These are phyloP conservation scores for Lagenidium sp. DNA, from an alignment of 352 stramenopile genomes.

Conservation along the genomic window DNA sequence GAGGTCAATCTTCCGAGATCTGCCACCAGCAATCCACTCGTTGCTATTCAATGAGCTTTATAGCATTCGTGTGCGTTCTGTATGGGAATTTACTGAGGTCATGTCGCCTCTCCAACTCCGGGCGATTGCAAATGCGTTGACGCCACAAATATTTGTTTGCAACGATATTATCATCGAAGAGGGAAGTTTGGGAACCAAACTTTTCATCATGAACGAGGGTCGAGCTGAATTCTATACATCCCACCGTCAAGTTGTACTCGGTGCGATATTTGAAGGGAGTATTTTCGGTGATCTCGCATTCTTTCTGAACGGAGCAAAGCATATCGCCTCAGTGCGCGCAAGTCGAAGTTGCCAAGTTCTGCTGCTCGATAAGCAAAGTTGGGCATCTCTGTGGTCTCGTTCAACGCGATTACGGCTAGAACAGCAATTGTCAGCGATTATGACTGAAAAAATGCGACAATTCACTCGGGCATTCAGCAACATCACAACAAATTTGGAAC, in stretches of 20 bases:
- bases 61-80: constrained; percentile 13
- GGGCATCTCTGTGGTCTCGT: constrained; percentile 52
- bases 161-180: constrained; percentile 49
- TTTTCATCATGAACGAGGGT: constrained; percentile 47
- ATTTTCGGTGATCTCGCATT: constrained; percentile 62
- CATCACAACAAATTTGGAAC: too few species aligned
- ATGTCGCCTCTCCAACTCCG: constrained; percentile 37
- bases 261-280: constrained; percentile 12
- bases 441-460: too few species aligned
- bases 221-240: constrained; percentile 34
- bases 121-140: constrained; percentile 29
- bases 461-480: too few species aligned
- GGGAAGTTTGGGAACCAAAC: constrained; percentile 22
- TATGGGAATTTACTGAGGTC: constrained; percentile 28
- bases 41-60: constrained; percentile 58
- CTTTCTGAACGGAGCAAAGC: constrained; percentile 35
- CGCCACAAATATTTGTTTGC: constrained; percentile 55
- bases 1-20: constrained; percentile 27
- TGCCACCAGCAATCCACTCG: constrained; percentile 24
- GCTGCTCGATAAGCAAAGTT: constrained; percentile 34
- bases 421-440: too few species aligned
- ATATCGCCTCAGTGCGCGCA: constrained; percentile 31
- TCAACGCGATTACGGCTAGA: too few species aligned
- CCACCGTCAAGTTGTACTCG: constrained; percentile 26
- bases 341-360: constrained; percentile 55